Evolutionary conservation across 2,329 filamentous ascomycete species (phyloP).

Genomic region (Aspergillus sp.): DNA sequence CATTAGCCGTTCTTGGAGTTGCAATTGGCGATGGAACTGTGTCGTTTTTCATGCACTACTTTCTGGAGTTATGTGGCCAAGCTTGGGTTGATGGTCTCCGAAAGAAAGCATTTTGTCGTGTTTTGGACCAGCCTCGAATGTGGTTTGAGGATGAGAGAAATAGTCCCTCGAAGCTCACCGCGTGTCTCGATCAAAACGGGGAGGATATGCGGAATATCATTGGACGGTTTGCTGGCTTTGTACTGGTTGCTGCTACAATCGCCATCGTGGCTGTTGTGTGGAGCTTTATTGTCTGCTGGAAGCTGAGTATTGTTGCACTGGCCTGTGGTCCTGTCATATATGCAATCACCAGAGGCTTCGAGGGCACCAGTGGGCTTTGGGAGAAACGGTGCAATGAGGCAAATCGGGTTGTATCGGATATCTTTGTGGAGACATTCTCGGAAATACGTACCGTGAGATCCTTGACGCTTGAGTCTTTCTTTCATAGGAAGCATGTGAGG

Average conservation of each 20-base stretch:
- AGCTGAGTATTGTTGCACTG: constrained; percentile 72
- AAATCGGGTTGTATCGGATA: constrained; percentile 53
- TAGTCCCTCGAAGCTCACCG: constrained; percentile 58
- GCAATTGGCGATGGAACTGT: constrained; percentile 62
- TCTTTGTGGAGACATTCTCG: constrained; percentile 70
- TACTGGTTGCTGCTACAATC: constrained; percentile 65
- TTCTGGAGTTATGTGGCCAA: constrained; percentile 68
- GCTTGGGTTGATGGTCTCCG: constrained; percentile 72
- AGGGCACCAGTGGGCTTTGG: constrained; percentile 64
- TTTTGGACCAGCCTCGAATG: constrained; percentile 68
- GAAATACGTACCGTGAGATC: constrained; percentile 76
- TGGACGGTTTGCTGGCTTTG: constrained; percentile 68
- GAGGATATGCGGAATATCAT: constrained; percentile 85
- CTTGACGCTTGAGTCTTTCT: constrained; percentile 68
- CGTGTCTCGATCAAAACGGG: constrained; percentile 72
- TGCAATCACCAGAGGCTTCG: constrained; percentile 60
- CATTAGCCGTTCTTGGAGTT: constrained; percentile 63
- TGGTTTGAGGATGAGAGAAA: constrained; percentile 75
- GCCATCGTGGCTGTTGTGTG: constrained; percentile 65
- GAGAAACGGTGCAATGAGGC: constrained; percentile 64
- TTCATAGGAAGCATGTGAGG: constrained; percentile 57
- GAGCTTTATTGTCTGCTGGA: constrained; percentile 73
- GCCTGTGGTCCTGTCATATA: constrained; percentile 65
- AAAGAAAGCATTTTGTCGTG: constrained; percentile 59
- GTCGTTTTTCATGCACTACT: constrained; percentile 63